These are phyloP conservation scores for Eimeria maxima DNA, from an alignment of 169 alveolate genomes.

Conservation along the genomic window DNA sequence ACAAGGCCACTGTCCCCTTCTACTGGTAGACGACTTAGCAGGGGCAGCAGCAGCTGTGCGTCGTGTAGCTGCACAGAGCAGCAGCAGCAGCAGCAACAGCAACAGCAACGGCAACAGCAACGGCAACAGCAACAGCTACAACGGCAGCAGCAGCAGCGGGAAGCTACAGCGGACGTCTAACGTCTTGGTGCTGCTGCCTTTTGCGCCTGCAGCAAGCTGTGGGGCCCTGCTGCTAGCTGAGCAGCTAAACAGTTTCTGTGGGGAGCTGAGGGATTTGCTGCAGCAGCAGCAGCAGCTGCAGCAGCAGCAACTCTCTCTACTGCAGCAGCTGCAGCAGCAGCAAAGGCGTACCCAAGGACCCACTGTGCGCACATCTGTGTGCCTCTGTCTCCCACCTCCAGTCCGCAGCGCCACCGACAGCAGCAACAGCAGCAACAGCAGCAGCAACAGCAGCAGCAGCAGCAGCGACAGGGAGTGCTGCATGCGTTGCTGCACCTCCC, in stretches of 20 bases:
- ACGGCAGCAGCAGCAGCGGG: slow-evolving; percentile 54
- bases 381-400: slow-evolving; percentile 41
- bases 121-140: not conserved
- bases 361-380: not conserved
- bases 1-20: not conserved
- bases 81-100: slow-evolving; percentile 26
- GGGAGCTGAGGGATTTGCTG: not conserved
- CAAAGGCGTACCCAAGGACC: not conserved
- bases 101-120: not conserved
- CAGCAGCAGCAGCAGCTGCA: slow-evolving; percentile 48
- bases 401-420: slow-evolving; percentile 11
- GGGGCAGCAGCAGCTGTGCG: slow-evolving; percentile 36
- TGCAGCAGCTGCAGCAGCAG: slow-evolving; percentile 55
- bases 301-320: not conserved
- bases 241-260: not conserved
- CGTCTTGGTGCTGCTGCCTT: slow-evolving; percentile 62
- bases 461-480: slow-evolving; percentile 61
- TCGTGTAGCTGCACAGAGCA: not conserved
- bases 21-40: not conserved
- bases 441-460: slow-evolving; percentile 15
- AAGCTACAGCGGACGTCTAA: not conserved
- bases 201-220: slow-evolving; percentile 11
- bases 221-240: slow-evolving; percentile 40
- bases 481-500: slow-evolving; percentile 17
- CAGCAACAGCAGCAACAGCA: slow-evolving; percentile 43